phyloP scores from a whole-genome alignment of 257 asterid species.

The Primulina tabacum region DNA sequence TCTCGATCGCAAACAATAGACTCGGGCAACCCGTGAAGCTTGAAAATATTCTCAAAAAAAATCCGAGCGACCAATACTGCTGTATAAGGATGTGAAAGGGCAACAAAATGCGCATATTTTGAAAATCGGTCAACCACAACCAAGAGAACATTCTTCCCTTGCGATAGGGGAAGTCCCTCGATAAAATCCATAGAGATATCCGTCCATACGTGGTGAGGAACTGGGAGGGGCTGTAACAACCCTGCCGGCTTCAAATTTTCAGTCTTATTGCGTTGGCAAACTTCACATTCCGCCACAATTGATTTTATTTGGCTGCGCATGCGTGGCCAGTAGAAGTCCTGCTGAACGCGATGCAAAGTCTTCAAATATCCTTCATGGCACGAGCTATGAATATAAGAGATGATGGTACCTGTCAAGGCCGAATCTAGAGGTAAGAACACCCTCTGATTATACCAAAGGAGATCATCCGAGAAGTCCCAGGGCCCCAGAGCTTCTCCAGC shows the following conservation, averaged over 20 bases:
- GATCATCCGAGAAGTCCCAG: too few species aligned
- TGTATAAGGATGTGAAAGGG: not conserved
- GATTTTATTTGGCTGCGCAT: too few species aligned
- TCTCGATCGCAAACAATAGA: not conserved
- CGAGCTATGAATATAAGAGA: too few species aligned
- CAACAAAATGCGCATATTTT: not conserved
- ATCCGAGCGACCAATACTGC: not conserved
- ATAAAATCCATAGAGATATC: not conserved
- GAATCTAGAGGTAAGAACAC: too few species aligned
- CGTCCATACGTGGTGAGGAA: not conserved
- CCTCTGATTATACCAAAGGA: too few species aligned
- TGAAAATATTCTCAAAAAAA: not conserved
- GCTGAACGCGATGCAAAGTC: too few species aligned
- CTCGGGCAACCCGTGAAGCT: not conserved
- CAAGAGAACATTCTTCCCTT: too few species aligned
- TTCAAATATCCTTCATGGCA: too few species aligned
- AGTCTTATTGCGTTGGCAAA: not conserved
- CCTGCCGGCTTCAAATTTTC: not conserved
- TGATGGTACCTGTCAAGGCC: too few species aligned
- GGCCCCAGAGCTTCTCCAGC: too few species aligned
- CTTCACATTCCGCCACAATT: not conserved
- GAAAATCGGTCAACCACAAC: not conserved
- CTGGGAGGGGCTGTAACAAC: not conserved
- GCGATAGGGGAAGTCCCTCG: not conserved
- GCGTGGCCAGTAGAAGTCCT: too few species aligned